Evolutionary conservation across 164 flowering plant species (phyloP), one percentile per base, ranked within the genome.

Genomic region (Amborella trichopoda): DNA sequence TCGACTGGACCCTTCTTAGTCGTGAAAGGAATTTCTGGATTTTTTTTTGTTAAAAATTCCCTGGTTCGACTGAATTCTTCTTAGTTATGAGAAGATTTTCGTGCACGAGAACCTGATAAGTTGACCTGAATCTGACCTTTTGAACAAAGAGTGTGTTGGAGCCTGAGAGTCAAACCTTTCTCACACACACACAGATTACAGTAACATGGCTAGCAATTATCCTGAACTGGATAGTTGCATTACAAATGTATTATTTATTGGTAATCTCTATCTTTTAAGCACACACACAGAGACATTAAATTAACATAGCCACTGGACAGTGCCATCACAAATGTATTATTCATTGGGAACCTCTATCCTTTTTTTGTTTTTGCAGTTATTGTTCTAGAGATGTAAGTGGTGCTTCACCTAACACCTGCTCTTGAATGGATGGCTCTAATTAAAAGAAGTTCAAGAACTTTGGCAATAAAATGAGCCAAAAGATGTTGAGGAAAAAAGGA

Each of bases 301-400:
- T n/a, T n/a, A n/a, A n/a, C n/a, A n/a, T n/a, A n/a, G n/a, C n/a
- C n/a, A n/a, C n/a, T n/a, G n/a, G n/a, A n/a, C n/a, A n/a, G n/a
- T n/a, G n/a, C n/a, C n/a, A 30, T 30, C 9, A 1, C 34, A 8
- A 30, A 22, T 9, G 20, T 6, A 8, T 3, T 38, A 6, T 38
- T 2, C 4, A 38, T 38, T 38, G 20, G 14, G 14, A 6, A 30
- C 16, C 16, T 4, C 41, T 16, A 10, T 6, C 14, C 16, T 38
- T 22, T 17, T 16, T 38, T 38, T 38, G 8, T 22, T 38, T 22
- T 38, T 38, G 41, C 41, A 38, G 41, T 38, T 38, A 38, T 38
- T 38, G 41, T 38, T 22, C 20, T 38, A 22, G 41, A 38, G 41
- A 38, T 38, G 41, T 38, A 38, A 22, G 41, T 2, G 9, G 41